A percentile compares a stretch with the other conserved stretches of the same genome.
Evolutionary conservation across 495 filamentous ascomycete genomes (phyloP).

Genomic region (Penicillium coprophilum): DNA sequence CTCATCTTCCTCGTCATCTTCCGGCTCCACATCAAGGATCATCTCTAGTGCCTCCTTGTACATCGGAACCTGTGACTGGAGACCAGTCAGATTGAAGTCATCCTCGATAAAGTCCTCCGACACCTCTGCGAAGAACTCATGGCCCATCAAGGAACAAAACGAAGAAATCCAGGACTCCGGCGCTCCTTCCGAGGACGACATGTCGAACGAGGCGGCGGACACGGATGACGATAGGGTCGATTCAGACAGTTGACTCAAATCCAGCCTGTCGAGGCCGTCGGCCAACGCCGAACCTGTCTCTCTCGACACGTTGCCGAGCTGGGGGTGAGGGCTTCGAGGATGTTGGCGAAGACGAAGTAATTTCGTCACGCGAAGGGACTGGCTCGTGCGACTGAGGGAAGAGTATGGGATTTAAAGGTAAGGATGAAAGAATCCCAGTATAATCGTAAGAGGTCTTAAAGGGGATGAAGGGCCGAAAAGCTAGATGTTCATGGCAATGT

Average conservation of each 20-base stretch:
- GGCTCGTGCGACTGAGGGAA: conserved; percentile 1
- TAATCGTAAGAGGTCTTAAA: background rate
- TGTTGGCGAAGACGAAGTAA: conserved; percentile 25
- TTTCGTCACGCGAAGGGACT: conserved; percentile 28
- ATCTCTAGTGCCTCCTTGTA: conserved; percentile 97
- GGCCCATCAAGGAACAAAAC: conserved; percentile 91
- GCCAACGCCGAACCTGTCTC: conserved; percentile 53
- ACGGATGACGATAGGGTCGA: conserved; percentile 50
- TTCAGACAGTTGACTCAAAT: conserved; percentile 52
- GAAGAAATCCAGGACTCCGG: conserved; percentile 97
- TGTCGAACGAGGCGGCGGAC: conserved; percentile 51
- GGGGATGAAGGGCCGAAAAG: conserved; percentile 25
- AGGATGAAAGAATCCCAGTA: background rate
- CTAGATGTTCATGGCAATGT: conserved; percentile 38
- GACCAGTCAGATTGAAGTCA: conserved; percentile 96
- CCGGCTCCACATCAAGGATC: conserved; percentile 97
- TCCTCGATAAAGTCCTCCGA: conserved; percentile 99
- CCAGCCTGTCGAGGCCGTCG: conserved; percentile 53
- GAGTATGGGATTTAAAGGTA: conserved; percentile 9
- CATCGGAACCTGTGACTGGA: conserved; percentile 95
- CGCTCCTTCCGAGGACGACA: conserved; percentile 74
- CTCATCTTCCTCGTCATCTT: conserved; percentile 83
- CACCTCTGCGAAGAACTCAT: conserved; percentile 98
- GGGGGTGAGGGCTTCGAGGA: conserved; percentile 19
- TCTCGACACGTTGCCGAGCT: conserved; percentile 54